Conservation (phyloP, 805 yeast genomes). For the Wickerhamiella sorbophila region DNA sequence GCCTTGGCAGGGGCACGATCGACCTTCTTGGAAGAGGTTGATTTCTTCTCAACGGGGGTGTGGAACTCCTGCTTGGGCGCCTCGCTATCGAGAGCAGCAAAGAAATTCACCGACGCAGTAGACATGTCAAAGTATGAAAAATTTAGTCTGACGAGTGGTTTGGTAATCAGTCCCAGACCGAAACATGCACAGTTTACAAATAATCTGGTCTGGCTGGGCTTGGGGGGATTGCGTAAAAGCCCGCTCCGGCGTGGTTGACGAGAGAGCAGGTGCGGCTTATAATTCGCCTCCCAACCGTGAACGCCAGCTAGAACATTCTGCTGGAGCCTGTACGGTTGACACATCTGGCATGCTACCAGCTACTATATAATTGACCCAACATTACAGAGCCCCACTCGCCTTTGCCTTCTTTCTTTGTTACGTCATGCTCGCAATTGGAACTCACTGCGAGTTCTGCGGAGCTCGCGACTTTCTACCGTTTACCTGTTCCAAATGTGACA, state of each 20-base stretch:
- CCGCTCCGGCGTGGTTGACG: not conserved
- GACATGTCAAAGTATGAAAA: constrained; percentile 10
- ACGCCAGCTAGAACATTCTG: not conserved
- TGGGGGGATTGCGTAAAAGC: not conserved
- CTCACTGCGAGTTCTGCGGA: constrained; percentile 28
- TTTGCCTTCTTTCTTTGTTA: no score
- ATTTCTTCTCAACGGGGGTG: constrained; percentile 47
- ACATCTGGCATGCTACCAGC: not conserved
- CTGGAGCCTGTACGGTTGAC: not conserved
- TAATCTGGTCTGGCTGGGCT: not conserved
- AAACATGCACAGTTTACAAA: not conserved
- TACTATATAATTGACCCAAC: no score
- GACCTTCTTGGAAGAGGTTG: constrained; percentile 73
- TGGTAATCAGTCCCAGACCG: not conserved
- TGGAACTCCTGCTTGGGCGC: constrained; percentile 39
- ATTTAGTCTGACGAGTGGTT: constrained; percentile 2
- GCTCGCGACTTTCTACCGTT: constrained; percentile 32
- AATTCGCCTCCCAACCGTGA: not conserved
- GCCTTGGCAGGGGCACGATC: constrained; percentile 31
- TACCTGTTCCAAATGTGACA: constrained; percentile 26
- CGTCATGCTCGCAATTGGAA: constrained; percentile 20
- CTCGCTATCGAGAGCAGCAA: constrained; percentile 16
- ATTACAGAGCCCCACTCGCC: no score
- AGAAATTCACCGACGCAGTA: constrained; percentile 16
- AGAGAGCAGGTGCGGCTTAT: no score